Evolutionary conservation across 2,329 filamentous ascomycete genomes (phyloP).

Genomic region (Fusarium tupiense): DNA sequence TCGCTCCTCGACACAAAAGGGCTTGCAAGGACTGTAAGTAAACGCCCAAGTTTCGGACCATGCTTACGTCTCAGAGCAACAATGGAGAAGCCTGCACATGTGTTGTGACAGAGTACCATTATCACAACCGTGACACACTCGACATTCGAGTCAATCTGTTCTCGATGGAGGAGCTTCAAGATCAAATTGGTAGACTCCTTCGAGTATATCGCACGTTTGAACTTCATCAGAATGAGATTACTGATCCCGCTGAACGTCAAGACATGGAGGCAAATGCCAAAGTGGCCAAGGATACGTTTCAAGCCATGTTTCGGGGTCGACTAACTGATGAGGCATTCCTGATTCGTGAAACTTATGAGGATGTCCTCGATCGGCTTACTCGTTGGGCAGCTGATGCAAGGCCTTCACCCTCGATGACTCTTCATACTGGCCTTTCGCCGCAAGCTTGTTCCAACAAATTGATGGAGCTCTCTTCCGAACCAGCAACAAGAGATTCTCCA

Average conservation of each 20-base stretch:
- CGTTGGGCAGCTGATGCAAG: conserved; percentile 35
- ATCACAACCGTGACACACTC: conserved; percentile 47
- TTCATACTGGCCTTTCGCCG: neutral
- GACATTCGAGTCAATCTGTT: conserved; percentile 50
- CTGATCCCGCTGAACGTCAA: conserved; percentile 37
- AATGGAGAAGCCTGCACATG: conserved; percentile 58
- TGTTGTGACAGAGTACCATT: conserved; percentile 58
- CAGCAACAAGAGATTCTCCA: conserved; percentile 15
- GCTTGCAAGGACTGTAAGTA: conserved; percentile 55
- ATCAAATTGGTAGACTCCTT: conserved; percentile 51
- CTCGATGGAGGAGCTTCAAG: conserved; percentile 42
- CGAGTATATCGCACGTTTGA: conserved; percentile 50
- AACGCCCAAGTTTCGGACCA: neutral
- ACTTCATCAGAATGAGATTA: conserved; percentile 33
- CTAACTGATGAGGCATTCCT: conserved; percentile 38
- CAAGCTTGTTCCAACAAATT: conserved; percentile 50
- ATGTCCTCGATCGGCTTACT: conserved; percentile 34
- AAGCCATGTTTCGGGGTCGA: conserved; percentile 48
- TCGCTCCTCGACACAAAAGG: conserved; percentile 54
- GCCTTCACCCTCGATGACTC: conserved; percentile 1
- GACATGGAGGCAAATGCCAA: conserved; percentile 44
- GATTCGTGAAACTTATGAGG: neutral
- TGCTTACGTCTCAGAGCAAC: conserved; percentile 50
- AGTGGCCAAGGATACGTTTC: conserved; percentile 51
- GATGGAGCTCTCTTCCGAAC: conserved; percentile 51